phyloP scores from a whole-genome alignment of 352 stramenopile species.

The Phytophthora citricola region DNA sequence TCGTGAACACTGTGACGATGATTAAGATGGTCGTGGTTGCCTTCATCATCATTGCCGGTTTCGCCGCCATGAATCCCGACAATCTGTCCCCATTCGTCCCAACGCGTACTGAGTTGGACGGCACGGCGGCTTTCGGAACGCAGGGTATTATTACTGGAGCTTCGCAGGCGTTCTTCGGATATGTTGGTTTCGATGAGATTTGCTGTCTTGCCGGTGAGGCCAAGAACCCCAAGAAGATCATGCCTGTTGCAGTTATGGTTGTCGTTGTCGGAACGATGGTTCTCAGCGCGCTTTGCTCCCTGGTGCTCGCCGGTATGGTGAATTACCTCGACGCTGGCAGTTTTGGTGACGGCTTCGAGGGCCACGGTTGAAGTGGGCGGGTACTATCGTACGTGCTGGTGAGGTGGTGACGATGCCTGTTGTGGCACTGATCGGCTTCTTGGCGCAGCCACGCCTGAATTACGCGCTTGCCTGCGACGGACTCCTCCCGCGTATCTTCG shows the following conservation, averaged over 20 bases:
- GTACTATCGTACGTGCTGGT: constrained; percentile 58
- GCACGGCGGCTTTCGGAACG: constrained; percentile 46
- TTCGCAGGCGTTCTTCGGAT: constrained; percentile 93
- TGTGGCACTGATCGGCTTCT: constrained; percentile 94
- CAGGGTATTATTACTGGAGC: constrained; percentile 82
- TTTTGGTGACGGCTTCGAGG: constrained; percentile 62
- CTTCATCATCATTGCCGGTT: constrained; percentile 91
- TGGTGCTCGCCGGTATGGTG: constrained; percentile 89
- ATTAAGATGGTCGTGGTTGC: constrained; percentile 80
- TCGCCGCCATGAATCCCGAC: constrained; percentile 71
- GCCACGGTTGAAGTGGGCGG: constrained; percentile 54
- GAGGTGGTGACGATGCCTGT: constrained; percentile 92
- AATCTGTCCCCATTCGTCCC: constrained; percentile 91
- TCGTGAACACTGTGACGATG: constrained; percentile 86
- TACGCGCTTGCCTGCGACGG: constrained; percentile 94
- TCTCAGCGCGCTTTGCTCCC: constrained; percentile 74
- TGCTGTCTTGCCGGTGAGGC: constrained; percentile 87
- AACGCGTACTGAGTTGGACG: constrained; percentile 25
- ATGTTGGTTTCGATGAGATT: constrained; percentile 95
- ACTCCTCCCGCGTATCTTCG: constrained; percentile 92
- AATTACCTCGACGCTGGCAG: constrained; percentile 49
- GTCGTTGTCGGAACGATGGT: constrained; percentile 77
- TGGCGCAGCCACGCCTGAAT: constrained; percentile 94
- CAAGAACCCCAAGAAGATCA: constrained; percentile 80
- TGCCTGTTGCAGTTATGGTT: constrained; percentile 83